These are phyloP conservation scores for Pythium aquatile DNA, from an alignment of 352 stramenopile species.

Conservation along the genomic window DNA sequence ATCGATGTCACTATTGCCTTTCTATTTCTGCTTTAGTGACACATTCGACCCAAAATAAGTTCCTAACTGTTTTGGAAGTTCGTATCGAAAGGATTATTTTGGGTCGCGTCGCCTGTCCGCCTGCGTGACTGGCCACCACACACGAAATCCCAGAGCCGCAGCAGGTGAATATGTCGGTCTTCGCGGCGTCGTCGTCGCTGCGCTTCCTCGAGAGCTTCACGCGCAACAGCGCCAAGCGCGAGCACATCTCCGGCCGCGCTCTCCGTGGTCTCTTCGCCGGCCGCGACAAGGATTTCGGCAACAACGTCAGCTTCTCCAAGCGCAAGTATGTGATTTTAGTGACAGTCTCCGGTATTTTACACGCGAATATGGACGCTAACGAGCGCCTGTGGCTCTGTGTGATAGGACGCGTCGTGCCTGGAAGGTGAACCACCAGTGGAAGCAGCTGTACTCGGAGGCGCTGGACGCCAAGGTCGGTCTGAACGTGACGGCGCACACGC, in stretches of 20 bases:
- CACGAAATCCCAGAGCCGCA: not conserved
- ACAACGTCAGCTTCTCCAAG: constrained; percentile 94
- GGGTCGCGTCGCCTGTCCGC: not conserved
- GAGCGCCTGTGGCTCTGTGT: not conserved
- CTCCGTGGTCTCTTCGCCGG: constrained; percentile 91
- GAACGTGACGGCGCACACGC: constrained; percentile 91
- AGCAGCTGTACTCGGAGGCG: constrained; percentile 86
- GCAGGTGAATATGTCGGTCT: constrained; percentile 31
- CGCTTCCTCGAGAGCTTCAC: constrained; percentile 59
- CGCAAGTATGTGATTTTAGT: constrained; percentile 52
- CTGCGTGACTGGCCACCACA: not conserved
- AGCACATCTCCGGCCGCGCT: constrained; percentile 76
- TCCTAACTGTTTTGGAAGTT: not conserved
- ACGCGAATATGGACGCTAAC: not conserved
- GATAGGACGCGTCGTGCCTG: constrained; percentile 85
- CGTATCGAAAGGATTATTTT: not conserved
- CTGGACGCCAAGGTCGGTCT: constrained; percentile 93
- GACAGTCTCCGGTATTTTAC: not conserved
- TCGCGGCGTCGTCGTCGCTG: constrained; percentile 39
- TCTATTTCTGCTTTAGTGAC: not conserved
- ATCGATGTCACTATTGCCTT: no score
- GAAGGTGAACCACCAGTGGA: constrained; percentile 93
- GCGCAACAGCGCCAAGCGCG: constrained; percentile 49
- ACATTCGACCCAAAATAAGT: not conserved
- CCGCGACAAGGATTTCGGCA: constrained; percentile 92